These are phyloP conservation scores for Nelumbo lutea DNA, from an alignment of 164 flowering plant genomes.

Conservation along the genomic window DNA sequence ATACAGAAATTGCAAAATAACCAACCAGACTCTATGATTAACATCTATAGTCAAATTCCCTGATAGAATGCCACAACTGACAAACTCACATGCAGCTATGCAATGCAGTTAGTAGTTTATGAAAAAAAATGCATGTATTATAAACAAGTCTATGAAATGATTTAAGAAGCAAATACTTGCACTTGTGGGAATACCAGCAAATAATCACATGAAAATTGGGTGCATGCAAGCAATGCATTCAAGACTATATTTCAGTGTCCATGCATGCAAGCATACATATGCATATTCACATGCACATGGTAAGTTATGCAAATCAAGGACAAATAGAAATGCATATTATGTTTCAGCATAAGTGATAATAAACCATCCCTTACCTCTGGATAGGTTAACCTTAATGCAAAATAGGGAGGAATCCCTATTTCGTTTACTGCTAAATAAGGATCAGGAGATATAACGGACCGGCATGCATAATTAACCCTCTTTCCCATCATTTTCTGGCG, in stretches of 20 bases:
- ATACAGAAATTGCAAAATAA: background rate
- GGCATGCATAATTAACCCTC: slow-evolving; percentile 92
- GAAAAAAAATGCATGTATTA: too few species aligned
- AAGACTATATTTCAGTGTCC: too few species aligned
- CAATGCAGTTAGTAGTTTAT: too few species aligned
- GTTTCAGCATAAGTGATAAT: background rate
- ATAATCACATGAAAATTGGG: background rate
- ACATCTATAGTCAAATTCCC: background rate
- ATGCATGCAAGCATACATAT: too few species aligned
- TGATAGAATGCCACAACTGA: background rate
- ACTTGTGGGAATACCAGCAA: too few species aligned
- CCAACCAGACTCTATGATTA: background rate
- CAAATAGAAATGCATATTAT: background rate
- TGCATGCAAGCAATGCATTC: background rate
- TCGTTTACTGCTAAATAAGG: slow-evolving; percentile 94
- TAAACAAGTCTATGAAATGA: too few species aligned
- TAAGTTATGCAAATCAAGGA: background rate
- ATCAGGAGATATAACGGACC: slow-evolving; percentile 99
- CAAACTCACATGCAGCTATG: background rate
- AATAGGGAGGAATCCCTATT: slow-evolving; percentile 93
- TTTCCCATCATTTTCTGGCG: slow-evolving; percentile 99
- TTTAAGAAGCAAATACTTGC: too few species aligned
- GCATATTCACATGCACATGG: background rate
- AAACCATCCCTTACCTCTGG: slow-evolving; percentile 63
- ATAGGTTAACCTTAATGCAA: slow-evolving; percentile 80